Base-by-base conservation (phyloP, 495 filamentous ascomycete genomes). In the Aspergillus taichungensis region DNA sequence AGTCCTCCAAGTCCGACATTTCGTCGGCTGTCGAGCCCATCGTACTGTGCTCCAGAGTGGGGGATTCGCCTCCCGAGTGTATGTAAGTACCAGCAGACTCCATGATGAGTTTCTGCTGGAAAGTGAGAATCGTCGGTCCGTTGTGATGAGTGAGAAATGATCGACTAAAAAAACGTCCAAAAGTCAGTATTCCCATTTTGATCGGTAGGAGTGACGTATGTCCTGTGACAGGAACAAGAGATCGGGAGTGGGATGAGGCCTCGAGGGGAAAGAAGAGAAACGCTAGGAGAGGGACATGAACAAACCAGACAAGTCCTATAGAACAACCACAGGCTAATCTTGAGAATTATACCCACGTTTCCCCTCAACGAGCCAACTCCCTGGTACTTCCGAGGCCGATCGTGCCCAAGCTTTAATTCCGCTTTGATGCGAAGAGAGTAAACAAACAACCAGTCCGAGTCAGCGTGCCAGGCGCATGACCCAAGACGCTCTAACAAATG, bases 101-200 rank as follows among this genome's bases (percentile, higher is more conserved):
- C 62, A 69, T 70, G 47, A 67, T 55, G 40, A 69, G 58, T 52
- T 69, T 66, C 50, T 69, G 64, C 42, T 73, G 63, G 42, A 73
- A 71, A 37, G 51, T 61, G 34, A 71, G 64, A 34, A 73, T 50
- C 28, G 69, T 67, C 8, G 66, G 69, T 27, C 66, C 67, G 62
- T 68, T 57, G 39, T 56, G 59, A 6, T 52, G 43, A 43, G 67
- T 56, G 48, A 55, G 62, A 35, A 64, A 67, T 12, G 67, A 59
- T 37, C 66, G 66, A 51, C 63, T 73, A 39, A 68, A 63, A 47
- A 71, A 69, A 42, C 66, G 69, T 14, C 49, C 54, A 35, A 71
- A 60, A 9, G 66, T 73, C 62, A 73, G 66, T 66, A 73, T 66
- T 28, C 57, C 62, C 65, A 69, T 69, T 6, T 2, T 69, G 32